These are phyloP conservation scores for Mortierella sp. DNA, from an alignment of 371 early-diverging fungal species.

Conservation along the genomic window DNA sequence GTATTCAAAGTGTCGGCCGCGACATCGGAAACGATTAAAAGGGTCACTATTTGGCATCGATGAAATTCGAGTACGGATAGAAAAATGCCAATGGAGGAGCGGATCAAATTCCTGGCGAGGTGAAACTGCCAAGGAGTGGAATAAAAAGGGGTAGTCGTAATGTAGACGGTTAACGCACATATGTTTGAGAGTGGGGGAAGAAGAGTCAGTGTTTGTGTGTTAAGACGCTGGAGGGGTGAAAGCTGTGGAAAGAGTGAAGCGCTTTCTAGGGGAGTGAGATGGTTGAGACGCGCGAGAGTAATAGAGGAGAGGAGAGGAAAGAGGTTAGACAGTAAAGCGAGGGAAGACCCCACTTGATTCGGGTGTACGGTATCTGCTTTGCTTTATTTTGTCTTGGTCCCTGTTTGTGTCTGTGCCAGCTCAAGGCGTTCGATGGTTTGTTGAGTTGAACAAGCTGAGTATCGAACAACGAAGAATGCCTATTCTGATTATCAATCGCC, in stretches of 20 bases:
- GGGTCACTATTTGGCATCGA: too few relatives aligned
- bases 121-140: not conserved
- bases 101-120: not conserved
- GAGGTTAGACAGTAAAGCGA: not conserved
- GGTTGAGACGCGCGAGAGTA: not conserved
- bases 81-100: not conserved
- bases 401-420: not conserved
- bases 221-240: not conserved
- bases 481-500: conserved; percentile 4
- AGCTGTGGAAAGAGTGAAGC: not conserved
- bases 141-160: not conserved
- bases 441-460: conserved; percentile 2
- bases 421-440: conserved; percentile 1
- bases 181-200: not conserved
- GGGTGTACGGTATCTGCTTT: not conserved
- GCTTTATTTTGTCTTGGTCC: not conserved
- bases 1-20: too few relatives aligned
- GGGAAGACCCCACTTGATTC: not conserved
- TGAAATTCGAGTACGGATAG: too few relatives aligned
- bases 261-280: not conserved
- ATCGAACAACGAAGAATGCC: not conserved
- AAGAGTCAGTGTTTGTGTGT: not conserved
- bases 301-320: not conserved
- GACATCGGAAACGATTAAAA: too few relatives aligned
- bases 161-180: not conserved